Evolutionary conservation across 306 rosid species (phyloP), one percentile per base, ranked within the genome.

Genomic region (Myrica gale): DNA sequence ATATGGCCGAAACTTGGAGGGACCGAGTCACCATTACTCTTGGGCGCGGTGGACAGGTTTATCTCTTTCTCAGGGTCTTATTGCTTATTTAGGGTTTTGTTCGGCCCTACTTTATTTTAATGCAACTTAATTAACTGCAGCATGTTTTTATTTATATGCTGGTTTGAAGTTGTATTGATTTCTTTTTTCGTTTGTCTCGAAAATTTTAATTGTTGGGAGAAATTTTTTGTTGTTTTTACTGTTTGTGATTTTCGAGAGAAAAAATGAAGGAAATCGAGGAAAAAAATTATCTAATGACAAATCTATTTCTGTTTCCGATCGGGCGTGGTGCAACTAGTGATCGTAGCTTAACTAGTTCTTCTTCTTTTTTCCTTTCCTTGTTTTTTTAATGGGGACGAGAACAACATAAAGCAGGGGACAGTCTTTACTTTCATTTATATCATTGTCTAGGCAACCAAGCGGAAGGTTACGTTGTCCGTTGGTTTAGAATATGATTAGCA

Each of bases 1-100:
- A 48, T 42, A 95, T 95, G 97, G 83, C 92, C 4, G 90, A 88
- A 76, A 50, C 74, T 86, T 88, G 96, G 52, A 85, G 92, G 83
- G 85, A 81, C 71, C 87, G 92, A 73, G 93, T 95, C 78, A 92
- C 98, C 79, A 92, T 96, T 58, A 92, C 97, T 50, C 91, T 96
- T 54, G 99, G 97, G 72, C 93, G 96, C 17, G 82, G 92, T 73
- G 97, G 96, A 39, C 97, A 90, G 93, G 99, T 96, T 74, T 4
- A 20, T 44, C 50, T 17, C 74, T 48, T 69, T 60, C 3, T 69
- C 75, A 2, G 6, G 6, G 42, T 74, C 13, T 77, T 15, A 26
- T 46, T 72, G 60, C 53, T 70, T 16, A 15, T 48, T 52, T 17
- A 48, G 58, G 41, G 51, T 41, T 73, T 72, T 66, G 61, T 70